phyloP scores from a whole-genome alignment of 257 asterid species.

The Lantana camara region DNA sequence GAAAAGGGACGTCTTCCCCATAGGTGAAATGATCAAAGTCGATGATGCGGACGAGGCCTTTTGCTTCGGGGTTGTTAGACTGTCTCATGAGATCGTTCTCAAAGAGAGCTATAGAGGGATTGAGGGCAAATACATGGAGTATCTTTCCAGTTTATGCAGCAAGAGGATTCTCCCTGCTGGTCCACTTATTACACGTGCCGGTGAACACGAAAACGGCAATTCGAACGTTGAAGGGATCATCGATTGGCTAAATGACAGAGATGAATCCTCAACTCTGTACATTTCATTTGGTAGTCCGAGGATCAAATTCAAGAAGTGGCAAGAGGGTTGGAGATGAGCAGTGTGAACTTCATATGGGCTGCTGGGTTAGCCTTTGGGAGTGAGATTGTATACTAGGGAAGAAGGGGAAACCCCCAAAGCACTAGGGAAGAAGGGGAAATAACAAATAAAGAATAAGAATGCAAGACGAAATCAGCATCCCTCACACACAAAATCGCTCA shows the following conservation, averaged over 20 bases:
- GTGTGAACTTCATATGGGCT: conserved; percentile 46
- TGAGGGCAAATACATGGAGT: not conserved
- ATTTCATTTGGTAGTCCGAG: conserved; percentile 48
- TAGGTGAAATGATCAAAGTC: not conserved
- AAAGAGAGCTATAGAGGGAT: not conserved
- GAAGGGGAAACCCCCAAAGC: too few relatives aligned
- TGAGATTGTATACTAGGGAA: not conserved
- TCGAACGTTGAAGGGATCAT: conserved; percentile 21
- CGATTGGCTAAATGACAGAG: conserved; percentile 35
- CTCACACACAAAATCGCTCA: too few relatives aligned
- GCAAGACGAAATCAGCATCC: too few relatives aligned
- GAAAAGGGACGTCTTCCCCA: conserved; percentile 1
- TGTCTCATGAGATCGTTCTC: not conserved
- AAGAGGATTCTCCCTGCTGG: conserved; percentile 35
- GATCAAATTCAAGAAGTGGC: conserved; percentile 40
- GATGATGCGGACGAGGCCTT: conserved; percentile 19
- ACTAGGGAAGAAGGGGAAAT: too few relatives aligned
- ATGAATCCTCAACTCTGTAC: conserved; percentile 35
- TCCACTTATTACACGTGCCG: conserved; percentile 28
- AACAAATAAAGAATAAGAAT: too few relatives aligned
- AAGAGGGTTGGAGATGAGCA: conserved; percentile 38
- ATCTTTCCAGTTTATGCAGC: not conserved
- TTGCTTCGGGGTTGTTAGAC: conserved; percentile 1
- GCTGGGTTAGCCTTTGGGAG: conserved; percentile 30
- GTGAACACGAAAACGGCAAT: not conserved